Evolutionary conservation across 2,329 filamentous ascomycete genomes (phyloP).

Genomic region (Sordariomycetes sp.): DNA sequence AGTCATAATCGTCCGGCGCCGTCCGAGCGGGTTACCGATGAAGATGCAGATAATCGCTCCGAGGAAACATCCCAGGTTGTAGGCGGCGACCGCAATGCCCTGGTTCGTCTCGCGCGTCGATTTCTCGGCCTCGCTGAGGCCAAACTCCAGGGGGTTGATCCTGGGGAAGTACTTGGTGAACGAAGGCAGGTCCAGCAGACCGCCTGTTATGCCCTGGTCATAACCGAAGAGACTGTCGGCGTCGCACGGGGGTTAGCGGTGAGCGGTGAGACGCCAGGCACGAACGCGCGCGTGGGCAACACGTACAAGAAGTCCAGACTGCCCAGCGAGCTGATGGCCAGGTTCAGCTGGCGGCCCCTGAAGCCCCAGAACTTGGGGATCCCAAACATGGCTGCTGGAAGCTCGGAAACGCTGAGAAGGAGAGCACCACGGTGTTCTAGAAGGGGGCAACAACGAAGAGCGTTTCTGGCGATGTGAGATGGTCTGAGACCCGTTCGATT

Average conservation of each 20-base stretch:
- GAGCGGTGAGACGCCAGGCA: too few relatives aligned
- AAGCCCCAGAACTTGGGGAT: conserved; percentile 10
- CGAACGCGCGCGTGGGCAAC: too few relatives aligned
- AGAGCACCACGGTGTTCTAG: too few relatives aligned
- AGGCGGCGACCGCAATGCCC: conserved; percentile 42
- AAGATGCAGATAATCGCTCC: not conserved
- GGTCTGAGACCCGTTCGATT: not conserved
- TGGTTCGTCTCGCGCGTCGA: not conserved
- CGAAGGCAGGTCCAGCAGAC: conserved; percentile 45
- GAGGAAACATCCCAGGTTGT: conserved; percentile 45
- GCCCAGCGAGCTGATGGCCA: conserved; percentile 10
- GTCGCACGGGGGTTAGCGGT: not conserved
- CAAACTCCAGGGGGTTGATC: conserved; percentile 15
- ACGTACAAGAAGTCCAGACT: conserved; percentile 8
- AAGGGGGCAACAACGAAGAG: not conserved
- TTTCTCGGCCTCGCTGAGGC: not conserved
- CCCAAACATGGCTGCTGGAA: not conserved
- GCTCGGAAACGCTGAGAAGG: too few relatives aligned
- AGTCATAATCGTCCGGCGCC: not conserved
- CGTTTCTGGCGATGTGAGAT: not conserved
- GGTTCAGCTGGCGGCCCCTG: conserved; percentile 9
- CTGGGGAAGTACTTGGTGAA: not conserved
- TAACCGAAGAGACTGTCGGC: not conserved
- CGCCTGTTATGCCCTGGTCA: conserved; percentile 40
- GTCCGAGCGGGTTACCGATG: not conserved